Evolutionary conservation across 2,329 filamentous ascomycete species (phyloP), one percentile per base, ranked within the genome.

Genomic region (Cladosporium velox): DNA sequence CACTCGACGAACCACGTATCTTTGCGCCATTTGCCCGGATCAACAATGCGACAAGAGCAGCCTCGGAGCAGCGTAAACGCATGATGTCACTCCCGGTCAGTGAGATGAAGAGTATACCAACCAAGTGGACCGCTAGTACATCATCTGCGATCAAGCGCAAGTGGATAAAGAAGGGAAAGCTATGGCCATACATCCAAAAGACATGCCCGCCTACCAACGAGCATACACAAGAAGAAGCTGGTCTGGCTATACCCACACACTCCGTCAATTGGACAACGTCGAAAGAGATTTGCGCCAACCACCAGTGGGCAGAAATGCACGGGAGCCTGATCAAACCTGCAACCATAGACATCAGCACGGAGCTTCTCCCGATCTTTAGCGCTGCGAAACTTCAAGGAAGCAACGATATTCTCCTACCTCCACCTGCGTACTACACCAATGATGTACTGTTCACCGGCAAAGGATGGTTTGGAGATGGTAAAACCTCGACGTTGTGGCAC

Each of bases 1-100:
- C 86, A 11, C 84, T 86, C 62, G 84, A 87, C 68, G 83, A 86
- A 70, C 80, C 81, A 58, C 81, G 85, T 10, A 81, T 86, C n/a
- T 81, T 84, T 28, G 80, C 86, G 3, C 84, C 84, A 0, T 83
- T 83, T 77, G 82, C 89, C 64, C 79, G 84, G 15, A 82, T 90
- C 65, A 79, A 84, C 28, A 77, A 78, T 3, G 14, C 32, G 44
- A 54, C 59, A 30, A 32, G 21, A n/a, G 26, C 4, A 41, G 64
- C 64, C 18, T 55, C 51, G 15, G 34, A 47, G 4, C 51, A 64
- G 10, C 49, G 35, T 6, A 24, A 64, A 6, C 26, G 10, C 8
- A 64, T 57, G 51, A 64, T 47, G 61, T 34, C 61, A 4, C 18
- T 57, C 8, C 61, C 61, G 3, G 21, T n/a, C 4, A 24, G 11